phyloP scores from a whole-genome alignment of 257 asterid species.

The Nicotiana noctiflora region DNA sequence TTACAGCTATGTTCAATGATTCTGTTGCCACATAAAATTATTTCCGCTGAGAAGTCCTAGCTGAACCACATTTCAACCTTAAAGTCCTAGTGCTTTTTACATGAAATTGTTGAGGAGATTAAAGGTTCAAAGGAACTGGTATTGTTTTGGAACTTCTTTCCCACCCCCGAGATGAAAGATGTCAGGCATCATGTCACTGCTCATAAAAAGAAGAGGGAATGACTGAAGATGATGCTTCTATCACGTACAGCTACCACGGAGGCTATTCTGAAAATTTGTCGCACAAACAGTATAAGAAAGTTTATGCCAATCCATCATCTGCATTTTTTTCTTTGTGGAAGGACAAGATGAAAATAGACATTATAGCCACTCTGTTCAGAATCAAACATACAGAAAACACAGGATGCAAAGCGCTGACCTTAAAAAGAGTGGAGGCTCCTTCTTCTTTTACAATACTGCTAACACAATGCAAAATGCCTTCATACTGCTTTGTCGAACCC shows the following conservation, averaged over 20 bases:
- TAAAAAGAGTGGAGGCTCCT: slow-evolving; percentile 47
- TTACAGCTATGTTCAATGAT: neutral
- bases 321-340: neutral
- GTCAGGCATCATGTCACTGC: neutral
- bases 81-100: neutral
- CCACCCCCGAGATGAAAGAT: neutral
- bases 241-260: neutral
- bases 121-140: neutral
- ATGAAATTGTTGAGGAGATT: neutral
- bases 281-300: neutral
- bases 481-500: slow-evolving; percentile 59
- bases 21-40: too few relatives aligned
- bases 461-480: slow-evolving; percentile 45
- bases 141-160: neutral
- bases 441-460: slow-evolving; percentile 44
- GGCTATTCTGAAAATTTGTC: neutral
- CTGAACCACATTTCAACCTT: neutral
- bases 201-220: neutral
- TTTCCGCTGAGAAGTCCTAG: neutral
- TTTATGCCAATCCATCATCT: neutral
- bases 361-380: neutral
- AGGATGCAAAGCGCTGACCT: slow-evolving; percentile 29
- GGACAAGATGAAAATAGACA: neutral
- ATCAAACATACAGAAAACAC: neutral
- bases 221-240: neutral